These are phyloP conservation scores for Coniella vitis DNA, from an alignment of 2,329 filamentous ascomycete species.

Conservation along the genomic window DNA sequence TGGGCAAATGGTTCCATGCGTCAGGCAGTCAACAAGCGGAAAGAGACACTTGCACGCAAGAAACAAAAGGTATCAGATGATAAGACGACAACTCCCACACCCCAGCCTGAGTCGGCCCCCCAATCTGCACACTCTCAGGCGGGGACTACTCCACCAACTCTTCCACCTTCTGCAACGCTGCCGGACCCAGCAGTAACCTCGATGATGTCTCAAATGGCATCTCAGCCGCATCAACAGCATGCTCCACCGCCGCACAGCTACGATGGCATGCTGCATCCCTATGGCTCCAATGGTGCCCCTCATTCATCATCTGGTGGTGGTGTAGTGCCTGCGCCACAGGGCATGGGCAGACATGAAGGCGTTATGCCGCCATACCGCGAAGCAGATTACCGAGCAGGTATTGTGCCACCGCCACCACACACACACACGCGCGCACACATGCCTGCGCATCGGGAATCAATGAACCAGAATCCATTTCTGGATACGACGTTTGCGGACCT, in stretches of 20 bases:
- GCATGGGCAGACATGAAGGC: background rate
- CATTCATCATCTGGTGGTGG: background rate
- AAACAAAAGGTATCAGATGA: slow-evolving; percentile 28
- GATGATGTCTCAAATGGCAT: background rate
- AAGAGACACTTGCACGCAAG: slow-evolving; percentile 53
- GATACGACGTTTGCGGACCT: slow-evolving; percentile 1
- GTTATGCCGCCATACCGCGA: background rate
- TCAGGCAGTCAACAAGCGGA: slow-evolving; percentile 52
- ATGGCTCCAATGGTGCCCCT: background rate
- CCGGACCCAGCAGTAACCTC: background rate
- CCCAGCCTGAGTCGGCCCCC: slow-evolving; percentile 10
- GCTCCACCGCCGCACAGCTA: background rate
- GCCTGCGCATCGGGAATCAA: background rate
- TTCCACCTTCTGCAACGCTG: background rate
- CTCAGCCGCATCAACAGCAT: background rate
- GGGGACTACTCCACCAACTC: background rate
- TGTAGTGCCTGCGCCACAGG: background rate
- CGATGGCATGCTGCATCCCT: slow-evolving; percentile 3
- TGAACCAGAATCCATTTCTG: slow-evolving; percentile 1
- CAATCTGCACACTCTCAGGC: slow-evolving; percentile 10
- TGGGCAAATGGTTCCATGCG: slow-evolving; percentile 57
- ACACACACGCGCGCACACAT: no score
- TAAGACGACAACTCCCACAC: slow-evolving; percentile 11
- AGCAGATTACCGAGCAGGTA: background rate
- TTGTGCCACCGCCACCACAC: background rate